Base-by-base conservation (phyloP, 2,329 filamentous ascomycete genomes). In the Claviceps maximensis region DNA sequence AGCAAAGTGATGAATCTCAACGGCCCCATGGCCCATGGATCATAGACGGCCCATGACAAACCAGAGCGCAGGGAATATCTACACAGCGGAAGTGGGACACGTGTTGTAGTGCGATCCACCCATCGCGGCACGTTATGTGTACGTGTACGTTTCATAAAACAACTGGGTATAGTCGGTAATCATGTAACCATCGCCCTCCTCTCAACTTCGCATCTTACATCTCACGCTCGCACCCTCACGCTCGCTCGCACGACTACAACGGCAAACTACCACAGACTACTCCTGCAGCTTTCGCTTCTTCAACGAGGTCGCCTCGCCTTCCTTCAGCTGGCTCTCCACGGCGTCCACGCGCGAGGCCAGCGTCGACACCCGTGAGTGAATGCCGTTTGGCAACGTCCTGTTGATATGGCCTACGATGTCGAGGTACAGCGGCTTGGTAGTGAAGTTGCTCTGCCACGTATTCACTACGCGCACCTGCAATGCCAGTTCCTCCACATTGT, bases 401-500 rank as follows among this genome's bases (percentile, higher is more conserved):
- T 66, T 63, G 29, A 75, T 62, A 13, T 71, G 62, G 1, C 62
- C 61, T 4, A 72, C 57, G 9, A 78, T 73, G 1, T 62, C 63
- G 6, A 67, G 63, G 15, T 69, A 71, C 27, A 77, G 62, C 2
- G 63, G 58, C 47, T 67, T 71, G 1, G 74, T 73, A 21, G 61
- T 68, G 8, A 82, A 61, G 56, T 76, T 78, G 53, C 71, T 73
- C 55, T 71, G 79, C 55, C 75, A 76, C 0, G 55, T 53, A 58
- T 77, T 71, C 8, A 82, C 57, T 1, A 67, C 61, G 21, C 58
- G 59, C 4, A 76, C 33, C 47, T 70, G 62, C 41, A 68, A 59
- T 17, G 68, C 64, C 6, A 76, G 56, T 4, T 62, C 60, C 0
- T 67, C 62, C 19, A 52, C 8, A 42, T 50, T 42, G 2, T 59